Percentiles rank a stretch among this genome's conserved stretches.
Evolutionary conservation across 306 rosid genomes (phyloP).

Genomic region (Medicago truncatula): MtrunA17r5.0-ANR NC_053048.1:49973001-49973500

Average conservation of each 20-base stretch:
- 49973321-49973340: neutral
- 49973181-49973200: conserved; percentile 26
- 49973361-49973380: neutral
- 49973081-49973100: conserved; percentile 27
- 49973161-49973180: neutral
- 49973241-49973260: neutral
- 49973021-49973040: conserved; percentile 76
- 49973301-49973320: neutral
- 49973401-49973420: neutral
- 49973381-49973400: too few species aligned
- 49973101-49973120: conserved; percentile 3
- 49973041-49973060: conserved; percentile 72
- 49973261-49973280: neutral
- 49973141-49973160: conserved; percentile 4
- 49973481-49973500: conserved; percentile 17
- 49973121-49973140: conserved; percentile 10
- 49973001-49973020: conserved; percentile 83
- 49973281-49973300: neutral
- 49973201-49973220: neutral
- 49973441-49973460: neutral
- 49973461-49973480: neutral
- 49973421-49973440: neutral
- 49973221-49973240: neutral
- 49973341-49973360: neutral
- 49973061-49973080: conserved; percentile 36